Conservation (phyloP, 1,284 basidiomycete species). For the Ceratobasidium sp. region DNA sequence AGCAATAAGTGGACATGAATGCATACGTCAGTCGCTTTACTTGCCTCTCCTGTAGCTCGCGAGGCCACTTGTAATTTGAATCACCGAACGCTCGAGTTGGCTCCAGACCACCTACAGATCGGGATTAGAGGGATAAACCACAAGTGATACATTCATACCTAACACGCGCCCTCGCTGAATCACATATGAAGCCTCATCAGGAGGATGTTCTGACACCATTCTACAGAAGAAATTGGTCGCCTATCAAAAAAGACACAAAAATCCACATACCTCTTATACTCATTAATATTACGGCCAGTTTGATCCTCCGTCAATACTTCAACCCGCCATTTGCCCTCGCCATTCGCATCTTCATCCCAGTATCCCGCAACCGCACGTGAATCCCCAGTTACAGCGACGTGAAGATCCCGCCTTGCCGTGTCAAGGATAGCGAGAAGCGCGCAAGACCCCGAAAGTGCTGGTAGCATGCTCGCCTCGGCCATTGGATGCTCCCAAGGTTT, state of each 20-base stretch:
- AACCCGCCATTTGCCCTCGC: conserved; percentile 82
- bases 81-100: conserved; percentile 97
- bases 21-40: not conserved
- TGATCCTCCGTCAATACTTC: conserved; percentile 96
- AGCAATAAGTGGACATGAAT: conserved; percentile 5
- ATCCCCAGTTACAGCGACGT: conserved; percentile 94
- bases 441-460: conserved; percentile 88
- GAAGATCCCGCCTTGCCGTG: conserved; percentile 82
- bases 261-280: conserved; percentile 72
- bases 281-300: conserved; percentile 91
- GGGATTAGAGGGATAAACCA: not conserved
- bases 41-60: conserved; percentile 70
- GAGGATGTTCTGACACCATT: conserved; percentile 90
- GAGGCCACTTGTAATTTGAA: conserved; percentile 92
- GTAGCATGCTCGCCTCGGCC: conserved; percentile 77
- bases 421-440: conserved; percentile 90
- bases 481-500: conserved; percentile 68
- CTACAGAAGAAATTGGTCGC: conserved; percentile 61
- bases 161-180: conserved; percentile 85
- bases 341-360: conserved; percentile 77
- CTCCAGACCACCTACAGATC: conserved; percentile 85
- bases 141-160: conserved; percentile 10
- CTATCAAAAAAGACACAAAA: conserved; percentile 6
- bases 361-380: conserved; percentile 96
- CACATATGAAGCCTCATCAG: conserved; percentile 83